These are phyloP conservation scores for Hyaloscypha hepaticicola DNA, from an alignment of 495 filamentous ascomycete genomes.

Conservation along the genomic window DNA sequence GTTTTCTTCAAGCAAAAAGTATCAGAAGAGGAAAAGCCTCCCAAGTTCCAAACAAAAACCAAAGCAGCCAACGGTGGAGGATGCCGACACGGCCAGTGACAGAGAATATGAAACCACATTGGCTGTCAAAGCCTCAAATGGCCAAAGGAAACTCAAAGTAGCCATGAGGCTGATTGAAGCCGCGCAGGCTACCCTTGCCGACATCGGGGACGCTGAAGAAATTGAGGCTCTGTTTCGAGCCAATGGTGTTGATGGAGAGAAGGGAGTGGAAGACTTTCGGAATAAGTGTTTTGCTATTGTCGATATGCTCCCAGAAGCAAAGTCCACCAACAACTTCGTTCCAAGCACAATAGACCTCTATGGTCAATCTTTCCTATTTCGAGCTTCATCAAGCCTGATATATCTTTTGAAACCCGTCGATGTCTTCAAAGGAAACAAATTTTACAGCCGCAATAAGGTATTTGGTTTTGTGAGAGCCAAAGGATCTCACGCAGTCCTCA, in stretches of 20 bases:
- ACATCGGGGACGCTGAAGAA: neutral
- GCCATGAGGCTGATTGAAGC: neutral
- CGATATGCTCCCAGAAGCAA: neutral
- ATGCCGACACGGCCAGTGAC: neutral
- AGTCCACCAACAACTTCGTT: neutral
- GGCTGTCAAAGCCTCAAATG: neutral
- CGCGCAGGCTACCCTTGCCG: neutral
- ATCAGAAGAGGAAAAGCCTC: neutral
- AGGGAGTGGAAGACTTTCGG: neutral
- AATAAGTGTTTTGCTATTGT: neutral
- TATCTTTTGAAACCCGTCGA: neutral
- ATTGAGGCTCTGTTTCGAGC: neutral
- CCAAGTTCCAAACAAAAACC: neutral
- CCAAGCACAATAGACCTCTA: neutral
- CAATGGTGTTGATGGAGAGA: neutral
- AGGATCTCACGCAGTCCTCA: neutral
- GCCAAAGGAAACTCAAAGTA: neutral
- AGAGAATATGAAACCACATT: neutral
- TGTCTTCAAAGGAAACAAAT: neutral
- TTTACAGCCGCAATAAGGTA: neutral
- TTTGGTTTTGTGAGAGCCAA: neutral
- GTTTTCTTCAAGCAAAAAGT: neutral
- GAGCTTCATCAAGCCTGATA: neutral
- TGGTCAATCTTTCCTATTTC: neutral
- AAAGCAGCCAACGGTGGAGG: neutral